Conservation (phyloP, 2,329 filamentous ascomycete species). For the Colletotrichum incanum region DNA sequence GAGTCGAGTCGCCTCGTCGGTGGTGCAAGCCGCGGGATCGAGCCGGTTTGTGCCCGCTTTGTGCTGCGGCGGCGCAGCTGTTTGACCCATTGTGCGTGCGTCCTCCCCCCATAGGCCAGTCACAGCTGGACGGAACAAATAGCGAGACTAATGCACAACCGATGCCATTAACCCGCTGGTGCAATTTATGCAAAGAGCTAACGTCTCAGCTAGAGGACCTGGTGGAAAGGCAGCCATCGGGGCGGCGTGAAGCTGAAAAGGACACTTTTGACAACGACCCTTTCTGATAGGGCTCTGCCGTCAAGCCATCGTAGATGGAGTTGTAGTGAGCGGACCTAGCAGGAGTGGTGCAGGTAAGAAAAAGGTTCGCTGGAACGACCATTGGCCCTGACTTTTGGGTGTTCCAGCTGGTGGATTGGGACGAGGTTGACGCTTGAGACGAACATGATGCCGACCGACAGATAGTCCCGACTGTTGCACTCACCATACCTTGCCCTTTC, state of each 20-base stretch:
- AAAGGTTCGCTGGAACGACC: neutral
- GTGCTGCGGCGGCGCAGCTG: conserved; percentile 39
- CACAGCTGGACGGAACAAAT: conserved; percentile 32
- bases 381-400: neutral
- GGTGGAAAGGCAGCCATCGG: conserved; percentile 11
- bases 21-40: conserved; percentile 36
- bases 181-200: conserved; percentile 41
- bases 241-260: conserved; percentile 24
- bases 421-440: conserved; percentile 15
- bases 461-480: conserved; percentile 3
- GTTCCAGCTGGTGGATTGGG: neutral
- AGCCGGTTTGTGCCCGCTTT: conserved; percentile 40
- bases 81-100: conserved; percentile 37
- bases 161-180: conserved; percentile 13
- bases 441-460: neutral
- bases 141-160: conserved; percentile 39
- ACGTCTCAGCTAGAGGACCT: conserved; percentile 41
- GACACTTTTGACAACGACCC: neutral
- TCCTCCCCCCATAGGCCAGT: conserved; percentile 27
- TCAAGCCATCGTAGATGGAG: neutral
- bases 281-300: conserved; percentile 10
- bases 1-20: conserved; percentile 24
- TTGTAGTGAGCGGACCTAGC: neutral
- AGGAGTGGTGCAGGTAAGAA: neutral
- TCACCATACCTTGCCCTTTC: neutral